phyloP scores from a whole-genome alignment of 116 monocot genomes.

The Papilionanthe hybrid region DNA sequence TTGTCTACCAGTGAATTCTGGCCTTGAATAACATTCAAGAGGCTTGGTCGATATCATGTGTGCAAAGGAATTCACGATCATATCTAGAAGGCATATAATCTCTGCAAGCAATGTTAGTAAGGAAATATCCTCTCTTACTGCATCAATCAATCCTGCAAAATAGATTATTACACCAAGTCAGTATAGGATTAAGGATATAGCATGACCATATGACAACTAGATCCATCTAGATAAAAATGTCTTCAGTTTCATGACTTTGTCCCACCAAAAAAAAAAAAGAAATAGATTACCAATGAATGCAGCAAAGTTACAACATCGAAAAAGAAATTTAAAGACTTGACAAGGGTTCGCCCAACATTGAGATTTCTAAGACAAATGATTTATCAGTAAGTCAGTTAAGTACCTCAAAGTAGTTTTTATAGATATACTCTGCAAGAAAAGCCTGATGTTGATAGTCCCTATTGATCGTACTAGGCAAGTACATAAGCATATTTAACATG shows the following conservation, averaged over 20 bases:
- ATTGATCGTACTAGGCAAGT: not conserved
- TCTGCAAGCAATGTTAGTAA: slow-evolving; percentile 85
- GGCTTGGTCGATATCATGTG: slow-evolving; percentile 86
- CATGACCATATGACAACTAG: not conserved
- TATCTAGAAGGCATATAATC: slow-evolving; percentile 84
- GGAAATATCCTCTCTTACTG: slow-evolving; percentile 75
- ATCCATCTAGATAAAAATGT: not conserved
- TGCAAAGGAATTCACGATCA: slow-evolving; percentile 99
- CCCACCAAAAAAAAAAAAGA: not conserved
- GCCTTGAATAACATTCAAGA: slow-evolving; percentile 79
- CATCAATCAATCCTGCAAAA: slow-evolving; percentile 67
- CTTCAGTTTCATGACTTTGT: not conserved
- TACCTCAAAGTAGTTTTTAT: not conserved
- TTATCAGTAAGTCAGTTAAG: not conserved
- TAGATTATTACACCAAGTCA: not conserved
- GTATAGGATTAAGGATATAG: too few relatives aligned
- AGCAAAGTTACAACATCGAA: not conserved
- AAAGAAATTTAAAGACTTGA: not conserved
- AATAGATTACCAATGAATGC: not conserved
- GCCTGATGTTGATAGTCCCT: not conserved
- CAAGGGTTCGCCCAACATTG: not conserved
- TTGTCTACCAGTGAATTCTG: slow-evolving; percentile 82
- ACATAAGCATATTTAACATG: not conserved
- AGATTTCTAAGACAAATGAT: not conserved
- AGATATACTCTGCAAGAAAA: not conserved